A percentile compares a stretch with the other conserved stretches of the same genome.
These are phyloP conservation scores for Aspergillus aculeatinus DNA, from an alignment of 2,329 filamentous ascomycete genomes.

Conservation along the genomic window DNA sequence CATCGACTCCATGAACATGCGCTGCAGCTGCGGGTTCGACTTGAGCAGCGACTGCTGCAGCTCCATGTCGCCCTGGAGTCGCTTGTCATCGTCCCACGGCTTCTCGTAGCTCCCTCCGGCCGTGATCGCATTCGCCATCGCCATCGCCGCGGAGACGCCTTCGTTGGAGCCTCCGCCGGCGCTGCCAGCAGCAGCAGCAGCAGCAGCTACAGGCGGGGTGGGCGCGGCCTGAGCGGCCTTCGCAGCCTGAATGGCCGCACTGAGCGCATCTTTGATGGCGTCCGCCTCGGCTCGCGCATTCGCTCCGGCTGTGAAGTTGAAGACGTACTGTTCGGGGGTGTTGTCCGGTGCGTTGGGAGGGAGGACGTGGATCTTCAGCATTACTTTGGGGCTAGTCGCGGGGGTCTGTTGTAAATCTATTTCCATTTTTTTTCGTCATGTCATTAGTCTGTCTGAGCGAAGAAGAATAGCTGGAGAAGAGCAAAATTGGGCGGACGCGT, in stretches of 20 bases:
- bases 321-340: slow-evolving; percentile 68
- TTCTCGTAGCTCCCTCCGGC: slow-evolving; percentile 49
- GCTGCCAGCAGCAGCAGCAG: slow-evolving; percentile 21
- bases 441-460: too few relatives aligned
- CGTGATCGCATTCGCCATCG: slow-evolving; percentile 70
- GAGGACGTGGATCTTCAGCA: slow-evolving; percentile 87
- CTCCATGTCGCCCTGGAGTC: slow-evolving; percentile 73
- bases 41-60: slow-evolving; percentile 87
- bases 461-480: too few relatives aligned
- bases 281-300: slow-evolving; percentile 82
- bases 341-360: slow-evolving; percentile 43
- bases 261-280: slow-evolving; percentile 77
- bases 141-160: slow-evolving; percentile 67
- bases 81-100: slow-evolving; percentile 76
- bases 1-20: slow-evolving; percentile 83
- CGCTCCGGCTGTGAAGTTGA: slow-evolving; percentile 78
- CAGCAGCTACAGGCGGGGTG: slow-evolving; percentile 32
- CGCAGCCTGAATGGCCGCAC: slow-evolving; percentile 68
- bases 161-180: slow-evolving; percentile 36
- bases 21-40: slow-evolving; percentile 70
- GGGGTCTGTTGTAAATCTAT: slow-evolving; percentile 93
- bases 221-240: slow-evolving; percentile 53
- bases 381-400: slow-evolving; percentile 81
- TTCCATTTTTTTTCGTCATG: neutral
- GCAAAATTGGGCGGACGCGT: too few relatives aligned